phyloP scores from a whole-genome alignment of 2,329 filamentous ascomycete genomes.

The Nigrograna mackinnonii region DNA sequence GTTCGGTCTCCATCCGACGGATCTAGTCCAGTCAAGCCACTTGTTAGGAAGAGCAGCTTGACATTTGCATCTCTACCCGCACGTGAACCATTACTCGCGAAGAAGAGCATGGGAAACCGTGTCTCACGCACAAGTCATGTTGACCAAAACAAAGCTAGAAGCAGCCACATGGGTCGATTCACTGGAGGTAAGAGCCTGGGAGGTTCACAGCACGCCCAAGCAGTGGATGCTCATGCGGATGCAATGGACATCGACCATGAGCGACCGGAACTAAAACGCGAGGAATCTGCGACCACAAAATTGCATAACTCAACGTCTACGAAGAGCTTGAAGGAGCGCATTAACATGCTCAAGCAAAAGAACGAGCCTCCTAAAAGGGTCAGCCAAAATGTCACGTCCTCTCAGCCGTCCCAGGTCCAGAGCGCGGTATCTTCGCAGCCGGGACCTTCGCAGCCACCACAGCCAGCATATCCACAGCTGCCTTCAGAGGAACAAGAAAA shows the following conservation, averaged over 20 bases:
- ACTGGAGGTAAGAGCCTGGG: constrained; percentile 73
- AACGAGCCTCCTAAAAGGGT: constrained; percentile 40
- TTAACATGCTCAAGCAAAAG: constrained; percentile 70
- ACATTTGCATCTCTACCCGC: constrained; percentile 93
- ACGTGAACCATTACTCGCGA: constrained; percentile 80
- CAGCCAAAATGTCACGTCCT: constrained; percentile 40
- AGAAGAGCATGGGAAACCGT: constrained; percentile 78
- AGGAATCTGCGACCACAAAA: constrained; percentile 58
- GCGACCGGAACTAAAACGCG: constrained; percentile 34
- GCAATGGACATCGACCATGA: constrained; percentile 53
- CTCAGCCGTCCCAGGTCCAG: constrained; percentile 33
- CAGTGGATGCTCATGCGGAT: constrained; percentile 45
- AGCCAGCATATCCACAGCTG: constrained; percentile 47
- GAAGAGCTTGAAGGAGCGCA: constrained; percentile 88
- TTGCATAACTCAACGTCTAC: constrained; percentile 88
- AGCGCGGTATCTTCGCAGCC: constrained; percentile 23
- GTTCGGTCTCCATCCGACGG: constrained; percentile 66
- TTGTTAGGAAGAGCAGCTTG: constrained; percentile 90
- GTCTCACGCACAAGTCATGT: constrained; percentile 78
- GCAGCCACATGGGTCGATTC: constrained; percentile 73
- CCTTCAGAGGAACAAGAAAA: constrained; percentile 27
- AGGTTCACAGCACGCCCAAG: constrained; percentile 37
- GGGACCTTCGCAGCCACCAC: constrained; percentile 27
- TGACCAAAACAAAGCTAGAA: constrained; percentile 64
- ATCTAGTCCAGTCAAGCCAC: constrained; percentile 74